Conservation (phyloP, 2,329 filamentous ascomycete genomes). For the Emmonsia crescens region DNA sequence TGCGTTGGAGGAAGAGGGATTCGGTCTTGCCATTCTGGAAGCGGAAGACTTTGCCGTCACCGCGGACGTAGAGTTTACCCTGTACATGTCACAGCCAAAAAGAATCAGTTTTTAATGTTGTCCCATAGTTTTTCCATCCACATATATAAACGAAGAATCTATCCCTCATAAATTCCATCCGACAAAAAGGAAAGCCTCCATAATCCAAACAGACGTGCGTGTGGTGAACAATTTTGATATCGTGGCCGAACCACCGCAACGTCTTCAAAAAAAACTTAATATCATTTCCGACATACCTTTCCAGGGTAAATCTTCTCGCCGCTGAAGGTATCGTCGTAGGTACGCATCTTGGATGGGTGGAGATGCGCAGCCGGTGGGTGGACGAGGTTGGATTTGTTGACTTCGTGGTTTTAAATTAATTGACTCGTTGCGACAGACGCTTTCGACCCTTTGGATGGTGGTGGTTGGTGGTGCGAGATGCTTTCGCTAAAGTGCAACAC, state of each 20-base stretch:
- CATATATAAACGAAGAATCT: neutral
- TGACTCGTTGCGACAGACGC: slow-evolving; percentile 23
- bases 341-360: slow-evolving; percentile 53
- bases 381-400: slow-evolving; percentile 24
- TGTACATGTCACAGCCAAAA: slow-evolving; percentile 37
- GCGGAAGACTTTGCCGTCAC: slow-evolving; percentile 99
- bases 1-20: slow-evolving; percentile 99
- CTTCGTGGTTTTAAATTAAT: slow-evolving; percentile 30
- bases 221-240: neutral
- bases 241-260: neutral
- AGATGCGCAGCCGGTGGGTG: slow-evolving; percentile 33
- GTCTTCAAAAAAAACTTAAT: neutral
- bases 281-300: slow-evolving; percentile 49
- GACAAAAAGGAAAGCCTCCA: neutral
- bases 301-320: slow-evolving; percentile 70
- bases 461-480: slow-evolving; percentile 27
- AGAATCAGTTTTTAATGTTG: neutral
- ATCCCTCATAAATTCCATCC: neutral
- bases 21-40: slow-evolving; percentile 99
- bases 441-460: slow-evolving; percentile 24
- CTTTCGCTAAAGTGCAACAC: slow-evolving; percentile 36
- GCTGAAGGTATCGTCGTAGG: slow-evolving; percentile 70
- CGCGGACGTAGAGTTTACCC: slow-evolving; percentile 99
- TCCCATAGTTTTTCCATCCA: neutral
- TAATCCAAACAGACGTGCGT: neutral